phyloP scores from a whole-genome alignment of 768 basidiomycete species.

The Lyophyllum semitale region DNA sequence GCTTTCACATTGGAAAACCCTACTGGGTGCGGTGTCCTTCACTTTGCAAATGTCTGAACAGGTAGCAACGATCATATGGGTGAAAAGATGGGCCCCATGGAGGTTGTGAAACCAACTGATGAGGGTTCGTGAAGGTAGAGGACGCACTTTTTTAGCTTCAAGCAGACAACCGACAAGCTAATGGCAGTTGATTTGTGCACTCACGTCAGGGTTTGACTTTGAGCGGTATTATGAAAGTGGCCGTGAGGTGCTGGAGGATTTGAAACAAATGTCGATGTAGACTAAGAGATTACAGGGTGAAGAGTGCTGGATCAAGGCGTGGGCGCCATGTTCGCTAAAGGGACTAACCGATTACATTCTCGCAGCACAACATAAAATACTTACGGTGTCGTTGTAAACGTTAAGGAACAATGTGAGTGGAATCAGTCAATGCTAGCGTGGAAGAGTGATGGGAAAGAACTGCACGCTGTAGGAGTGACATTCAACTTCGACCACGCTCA shows the following conservation, averaged over 20 bases:
- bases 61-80: conserved; percentile 3
- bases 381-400: background rate
- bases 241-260: background rate
- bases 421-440: conserved; percentile 14
- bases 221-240: background rate
- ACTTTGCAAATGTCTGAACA: background rate
- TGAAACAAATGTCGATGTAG: background rate
- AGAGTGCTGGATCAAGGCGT: background rate
- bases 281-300: background rate
- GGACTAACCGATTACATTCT: background rate
- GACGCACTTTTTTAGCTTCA: background rate
- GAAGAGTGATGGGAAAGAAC: conserved; percentile 20
- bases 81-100: background rate
- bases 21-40: background rate
- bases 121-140: background rate
- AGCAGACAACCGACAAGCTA: background rate
- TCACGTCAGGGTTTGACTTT: background rate
- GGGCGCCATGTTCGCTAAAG: background rate
- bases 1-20: background rate
- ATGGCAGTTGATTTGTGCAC: background rate
- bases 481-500: conserved; percentile 14
- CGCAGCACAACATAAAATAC: background rate
- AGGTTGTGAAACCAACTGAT: background rate
- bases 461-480: conserved; percentile 8
- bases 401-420: conserved; percentile 9